Evolutionary conservation across 371 early-diverging fungal genomes (phyloP), one percentile per base, ranked within the genome.

Genomic region (Apophysomyces sp.): DNA sequence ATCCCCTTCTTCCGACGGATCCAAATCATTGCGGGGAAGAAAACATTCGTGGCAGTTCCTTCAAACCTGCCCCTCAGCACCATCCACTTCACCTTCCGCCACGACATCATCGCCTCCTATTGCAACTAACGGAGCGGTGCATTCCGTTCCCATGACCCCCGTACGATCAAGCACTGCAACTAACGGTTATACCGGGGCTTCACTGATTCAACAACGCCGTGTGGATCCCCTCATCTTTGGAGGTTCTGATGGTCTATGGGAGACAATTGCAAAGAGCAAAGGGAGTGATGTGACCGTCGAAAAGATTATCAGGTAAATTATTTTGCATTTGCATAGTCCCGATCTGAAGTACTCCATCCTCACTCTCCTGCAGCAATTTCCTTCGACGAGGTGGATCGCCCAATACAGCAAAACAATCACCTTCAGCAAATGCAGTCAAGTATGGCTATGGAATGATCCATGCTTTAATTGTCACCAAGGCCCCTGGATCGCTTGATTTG

Each of bases 361-460:
- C 12, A 11, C 15, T 39, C 18, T 40, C 24, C n/a, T 44, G 12
- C 60, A 70, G 78, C 34, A 78, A 76, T 55, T 81, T 78, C 27
- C 63, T 81, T 15, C 69, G 74, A 39, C 74, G 76, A 16, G 78
- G 78, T 21, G 81, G 81, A n/a, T 78, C 78, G 2, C 81, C 81
- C 13, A 81, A 81, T 58, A 78, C 78, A 54, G 81, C 78, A 16
- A 81, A 76, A 18, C 78, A 77, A 63, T 70, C 74, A 2, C 58
- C 72, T 8, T 64, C 68, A n/a, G 34, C 58, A 21, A 60, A 68
- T 12, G n/a, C 28, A 1, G 66, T 81, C 11, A 67, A 72, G 30
- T 74, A 74, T 60, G 81, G 81, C 6, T 78, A 73, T 61, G 81
- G 81, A 16, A 63, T 81, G 72, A 54, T 81, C 24, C 81, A 81